A percentile compares a stretch with the other conserved stretches of the same genome.
Conservation (phyloP, 768 basidiomycete genomes). For the Kwoniella heveanensis region DNA sequence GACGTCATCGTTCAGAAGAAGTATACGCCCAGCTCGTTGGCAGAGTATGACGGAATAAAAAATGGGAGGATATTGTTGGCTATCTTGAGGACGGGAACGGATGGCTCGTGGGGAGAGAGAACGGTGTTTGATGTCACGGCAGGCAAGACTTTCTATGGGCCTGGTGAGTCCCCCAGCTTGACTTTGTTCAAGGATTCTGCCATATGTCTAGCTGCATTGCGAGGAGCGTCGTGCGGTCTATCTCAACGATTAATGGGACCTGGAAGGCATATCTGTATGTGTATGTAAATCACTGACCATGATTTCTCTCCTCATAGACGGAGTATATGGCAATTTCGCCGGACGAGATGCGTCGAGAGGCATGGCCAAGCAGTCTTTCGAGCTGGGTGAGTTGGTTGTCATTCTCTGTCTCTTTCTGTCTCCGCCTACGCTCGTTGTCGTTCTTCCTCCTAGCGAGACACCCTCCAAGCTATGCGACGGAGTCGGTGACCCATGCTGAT, state of each 20-base stretch:
- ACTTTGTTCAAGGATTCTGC: no score
- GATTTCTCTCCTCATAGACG: slow-evolving; percentile 66
- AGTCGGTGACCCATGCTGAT: no score
- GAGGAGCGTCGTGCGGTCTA: no score
- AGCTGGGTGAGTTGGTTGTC: slow-evolving; percentile 65
- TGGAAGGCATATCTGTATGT: no score
- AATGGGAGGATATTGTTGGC: slow-evolving; percentile 76
- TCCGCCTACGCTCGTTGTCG: no score
- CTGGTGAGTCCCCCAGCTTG: slow-evolving; percentile 65
- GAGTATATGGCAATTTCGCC: slow-evolving; percentile 97
- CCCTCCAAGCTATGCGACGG: no score
- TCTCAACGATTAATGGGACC: no score
- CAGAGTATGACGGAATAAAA: slow-evolving; percentile 63
- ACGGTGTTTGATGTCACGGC: slow-evolving; percentile 88
- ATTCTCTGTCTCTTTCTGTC: background rate
- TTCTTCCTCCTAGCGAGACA: no score
- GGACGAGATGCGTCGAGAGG: slow-evolving; percentile 93
- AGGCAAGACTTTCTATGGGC: slow-evolving; percentile 91
- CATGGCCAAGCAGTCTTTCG: slow-evolving; percentile 98
- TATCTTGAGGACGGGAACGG: slow-evolving; percentile 68
- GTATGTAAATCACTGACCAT: no score
- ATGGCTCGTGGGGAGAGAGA: slow-evolving; percentile 65
- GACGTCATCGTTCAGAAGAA: slow-evolving; percentile 74
- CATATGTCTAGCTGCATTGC: no score
- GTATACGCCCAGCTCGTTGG: slow-evolving; percentile 76